phyloP scores from a whole-genome alignment of 306 rosid genomes.

The Malus sylvestris region DNA sequence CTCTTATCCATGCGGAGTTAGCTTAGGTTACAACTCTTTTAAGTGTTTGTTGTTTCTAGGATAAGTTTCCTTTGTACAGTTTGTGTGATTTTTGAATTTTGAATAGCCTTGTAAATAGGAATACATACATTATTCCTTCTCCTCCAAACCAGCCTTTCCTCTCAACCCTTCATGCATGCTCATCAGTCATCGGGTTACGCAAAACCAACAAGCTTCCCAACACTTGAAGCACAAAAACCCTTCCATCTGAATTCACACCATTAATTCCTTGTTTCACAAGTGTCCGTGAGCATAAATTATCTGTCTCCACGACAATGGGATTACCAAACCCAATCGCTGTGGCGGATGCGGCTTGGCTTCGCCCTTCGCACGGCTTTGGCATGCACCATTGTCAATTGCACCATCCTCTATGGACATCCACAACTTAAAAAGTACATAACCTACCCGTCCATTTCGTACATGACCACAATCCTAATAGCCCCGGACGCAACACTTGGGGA shows the following conservation, averaged over 20 bases:
- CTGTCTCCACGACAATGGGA: not conserved
- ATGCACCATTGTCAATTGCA: conserved; percentile 52
- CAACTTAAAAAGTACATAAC: conserved; percentile 28
- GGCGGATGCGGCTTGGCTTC: no score
- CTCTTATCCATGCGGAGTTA: no score
- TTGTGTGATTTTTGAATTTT: no score
- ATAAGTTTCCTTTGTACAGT: no score
- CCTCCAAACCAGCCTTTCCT: not conserved
- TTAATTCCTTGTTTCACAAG: not conserved
- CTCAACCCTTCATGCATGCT: not conserved
- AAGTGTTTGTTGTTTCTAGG: no score
- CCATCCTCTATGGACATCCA: conserved; percentile 40
- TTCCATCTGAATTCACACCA: not conserved
- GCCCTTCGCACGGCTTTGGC: conserved; percentile 56
- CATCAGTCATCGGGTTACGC: not conserved
- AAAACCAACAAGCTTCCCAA: not conserved
- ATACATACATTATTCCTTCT: not conserved
- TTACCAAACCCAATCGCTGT: no score
- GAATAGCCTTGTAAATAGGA: no score
- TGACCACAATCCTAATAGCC: conserved; percentile 51
- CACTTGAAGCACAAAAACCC: not conserved
- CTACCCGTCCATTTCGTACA: conserved; percentile 54
- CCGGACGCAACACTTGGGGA: conserved; percentile 66
- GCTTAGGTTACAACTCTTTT: no score
- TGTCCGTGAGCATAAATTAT: not conserved